Evolutionary conservation across 176 grass and related monocot species (phyloP), one percentile per base, ranked within the genome.

Genomic region (Hyparrhenia diplandra): DNA sequence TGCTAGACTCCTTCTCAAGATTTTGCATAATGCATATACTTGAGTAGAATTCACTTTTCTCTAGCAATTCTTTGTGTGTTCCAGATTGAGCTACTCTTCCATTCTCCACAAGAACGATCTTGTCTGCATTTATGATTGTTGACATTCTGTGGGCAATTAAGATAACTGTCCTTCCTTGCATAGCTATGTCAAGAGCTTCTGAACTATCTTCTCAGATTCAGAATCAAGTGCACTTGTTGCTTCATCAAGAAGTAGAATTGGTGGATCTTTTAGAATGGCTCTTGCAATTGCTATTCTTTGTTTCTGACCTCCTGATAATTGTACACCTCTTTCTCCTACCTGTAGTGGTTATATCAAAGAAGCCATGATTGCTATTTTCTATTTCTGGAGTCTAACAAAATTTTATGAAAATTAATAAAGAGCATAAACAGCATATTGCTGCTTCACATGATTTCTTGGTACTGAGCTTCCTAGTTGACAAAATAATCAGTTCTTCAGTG

Each of bases 211-310:
- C 75, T 92, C 91, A 16, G 91, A 93, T 80, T 88, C 91, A 18
- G 91, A 90, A 86, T 93, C 91, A 51, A 93, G 91, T 9, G 91
- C 91, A 66, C 91, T 93, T 47, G 85, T 93, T 16, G 91, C 82
- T 83, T 93, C 91, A 52, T 93, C 91, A 23, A 93, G 91, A 47
- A 93, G 87, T 59, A 93, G 85, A 66, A 93, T 93, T 8, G 87
- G 87, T 18, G 91, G 85, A 75, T 93, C 70, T 75, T 90, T 93
- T 10, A 93, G 74, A 49, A 93, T 88, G 14, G 87, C 87, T 69
- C 87, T 84, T 76, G 87, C 87, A 20, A 93, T 93, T 0, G 87
- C 91, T 85, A 93, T 85, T 67, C 87, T 74, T 57, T 93, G 91
- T 49, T 93, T 93, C 42, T 93, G 91, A 3, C 91, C 91, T 67